Evolutionary conservation across 306 rosid species (phyloP), one percentile per base, ranked within the genome.

Genomic region (Datisca glomerata): DNA sequence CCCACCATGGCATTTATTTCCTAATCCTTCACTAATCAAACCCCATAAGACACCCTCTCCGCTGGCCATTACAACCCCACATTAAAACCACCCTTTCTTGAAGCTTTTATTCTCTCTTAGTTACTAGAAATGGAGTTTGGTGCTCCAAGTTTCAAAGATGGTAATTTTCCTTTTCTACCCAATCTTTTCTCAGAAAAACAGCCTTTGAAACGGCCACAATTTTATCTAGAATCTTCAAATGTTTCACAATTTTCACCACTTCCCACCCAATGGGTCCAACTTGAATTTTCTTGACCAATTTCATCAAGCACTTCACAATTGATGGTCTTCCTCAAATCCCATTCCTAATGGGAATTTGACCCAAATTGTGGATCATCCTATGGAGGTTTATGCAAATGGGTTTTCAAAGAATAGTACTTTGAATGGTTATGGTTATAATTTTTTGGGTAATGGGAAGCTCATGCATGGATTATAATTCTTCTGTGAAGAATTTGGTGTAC

Each of bases 391-490:
- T 31, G 23, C 36, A 21, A 65, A 45, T 51, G 49, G 12, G 35
- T 44, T 50, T 8, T 8, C 27, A 3, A 49, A 19, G 40, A 10
- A 51, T 17, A 53, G 22, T 6, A 1, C 41, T 13, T 17, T 25
- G 24, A 44, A 31, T 31, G 36, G 4, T 31, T 31, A 31, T 31
- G 36, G n/a, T 11, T 14, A 31, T 31, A 31, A 31, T 31, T 14
- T 14, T 8, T 3, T 4, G 12, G 45, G 27, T 14, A 54, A 61
- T 55, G 8, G 21, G 41, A 60, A 51, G 37, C 17, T 40, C 51
- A 40, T 74, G 63, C 70, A 61, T 59, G 70, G 58, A n/a, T n/a
- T n/a, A n/a, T 55, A 67, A 63, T 10, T 41, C 33, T 2, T 41
- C 63, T 14, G 36, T 41, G 9, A 60, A 39, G 6, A 38, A 15